Percentiles rank a stretch among this genome's conserved stretches.
phyloP scores from a whole-genome alignment of 495 filamentous ascomycete genomes.

The Aspergillus hancockii region DNA sequence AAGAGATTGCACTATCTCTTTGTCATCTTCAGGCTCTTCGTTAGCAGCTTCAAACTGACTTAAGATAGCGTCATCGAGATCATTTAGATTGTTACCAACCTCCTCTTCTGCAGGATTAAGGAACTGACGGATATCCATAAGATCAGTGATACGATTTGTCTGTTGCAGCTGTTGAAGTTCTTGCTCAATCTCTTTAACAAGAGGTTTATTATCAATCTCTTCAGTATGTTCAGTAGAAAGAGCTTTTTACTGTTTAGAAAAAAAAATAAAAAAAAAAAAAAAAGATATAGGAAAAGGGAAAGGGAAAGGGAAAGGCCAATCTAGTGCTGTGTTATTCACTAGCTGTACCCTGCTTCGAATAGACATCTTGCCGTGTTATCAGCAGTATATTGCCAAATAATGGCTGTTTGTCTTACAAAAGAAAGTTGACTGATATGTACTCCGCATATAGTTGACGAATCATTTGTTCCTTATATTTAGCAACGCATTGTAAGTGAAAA shows the following conservation, averaged over 20 bases:
- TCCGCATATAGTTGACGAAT: no score
- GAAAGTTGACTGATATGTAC: no score
- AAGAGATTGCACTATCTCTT: slow-evolving; percentile 3
- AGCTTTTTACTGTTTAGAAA: slow-evolving; percentile 22
- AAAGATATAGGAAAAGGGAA: no score
- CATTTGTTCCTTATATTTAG: no score
- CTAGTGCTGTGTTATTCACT: no score
- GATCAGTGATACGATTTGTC: neutral
- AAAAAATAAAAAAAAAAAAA: no score
- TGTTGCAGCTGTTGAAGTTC: slow-evolving; percentile 6
- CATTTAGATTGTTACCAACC: slow-evolving; percentile 11
- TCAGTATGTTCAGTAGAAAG: slow-evolving; percentile 1
- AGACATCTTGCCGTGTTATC: no score
- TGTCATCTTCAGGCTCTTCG: slow-evolving; percentile 9
- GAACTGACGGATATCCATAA: slow-evolving; percentile 16
- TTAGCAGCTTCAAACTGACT: slow-evolving; percentile 13
- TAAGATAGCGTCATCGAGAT: slow-evolving; percentile 9
- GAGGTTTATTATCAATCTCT: neutral
- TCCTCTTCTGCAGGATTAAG: slow-evolving; percentile 18
- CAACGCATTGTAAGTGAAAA: no score
- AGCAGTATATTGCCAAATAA: no score
- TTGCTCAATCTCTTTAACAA: slow-evolving; percentile 4
- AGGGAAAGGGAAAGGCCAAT: no score
- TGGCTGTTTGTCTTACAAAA: no score
- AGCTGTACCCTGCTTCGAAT: no score